These are phyloP conservation scores for Mycena kentingensis DNA, from an alignment of 768 basidiomycete genomes.

Conservation along the genomic window DNA sequence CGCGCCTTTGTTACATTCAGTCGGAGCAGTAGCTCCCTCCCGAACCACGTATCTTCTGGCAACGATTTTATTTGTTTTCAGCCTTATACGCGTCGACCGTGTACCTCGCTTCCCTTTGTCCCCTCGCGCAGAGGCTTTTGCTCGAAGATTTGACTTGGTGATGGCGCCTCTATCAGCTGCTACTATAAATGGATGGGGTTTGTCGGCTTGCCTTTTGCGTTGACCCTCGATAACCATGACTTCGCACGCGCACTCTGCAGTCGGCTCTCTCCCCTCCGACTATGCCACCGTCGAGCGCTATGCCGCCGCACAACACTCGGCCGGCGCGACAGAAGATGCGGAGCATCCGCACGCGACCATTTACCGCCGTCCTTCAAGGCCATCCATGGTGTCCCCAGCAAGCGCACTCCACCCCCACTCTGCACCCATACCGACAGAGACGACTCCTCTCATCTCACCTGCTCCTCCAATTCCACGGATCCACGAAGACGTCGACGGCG, in stretches of 20 bases:
- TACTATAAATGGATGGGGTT: no score
- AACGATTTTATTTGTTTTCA: no score
- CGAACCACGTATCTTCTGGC: no score
- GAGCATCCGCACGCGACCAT: slow-evolving; percentile 8
- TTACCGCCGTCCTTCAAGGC: slow-evolving; percentile 16
- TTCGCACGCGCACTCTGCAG: slow-evolving; percentile 58
- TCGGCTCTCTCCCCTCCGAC: slow-evolving; percentile 64
- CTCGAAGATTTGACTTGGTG: no score
- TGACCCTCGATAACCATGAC: no score
- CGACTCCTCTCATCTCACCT: slow-evolving; percentile 54
- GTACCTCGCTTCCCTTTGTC: no score
- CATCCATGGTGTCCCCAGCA: slow-evolving; percentile 20
- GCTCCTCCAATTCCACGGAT: slow-evolving; percentile 57
- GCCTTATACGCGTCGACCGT: no score
- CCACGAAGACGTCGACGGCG: slow-evolving; percentile 48
- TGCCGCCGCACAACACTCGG: slow-evolving; percentile 34
- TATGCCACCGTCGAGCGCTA: slow-evolving; percentile 62
- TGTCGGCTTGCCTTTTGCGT: no score
- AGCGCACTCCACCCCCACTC: slow-evolving; percentile 10
- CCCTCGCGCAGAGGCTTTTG: no score
- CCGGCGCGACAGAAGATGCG: background rate
- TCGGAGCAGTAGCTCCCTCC: no score
- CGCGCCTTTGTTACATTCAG: no score
- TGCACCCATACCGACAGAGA: slow-evolving; percentile 39
- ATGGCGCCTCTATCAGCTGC: no score